phyloP scores from a whole-genome alignment of 208 protist species.

The Phytomonas sp. region DNA sequence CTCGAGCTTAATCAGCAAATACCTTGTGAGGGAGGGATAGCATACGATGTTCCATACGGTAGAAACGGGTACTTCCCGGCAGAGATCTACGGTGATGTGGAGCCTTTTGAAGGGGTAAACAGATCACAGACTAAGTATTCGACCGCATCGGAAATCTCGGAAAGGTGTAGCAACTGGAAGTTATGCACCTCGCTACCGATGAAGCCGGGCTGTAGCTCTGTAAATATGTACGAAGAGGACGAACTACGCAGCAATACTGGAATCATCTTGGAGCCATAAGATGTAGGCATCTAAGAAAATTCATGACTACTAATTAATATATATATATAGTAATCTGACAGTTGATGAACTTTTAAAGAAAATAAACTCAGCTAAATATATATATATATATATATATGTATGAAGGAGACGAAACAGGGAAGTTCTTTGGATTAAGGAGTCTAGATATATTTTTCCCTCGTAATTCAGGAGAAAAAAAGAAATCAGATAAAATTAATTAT shows the following conservation, averaged over 20 bases:
- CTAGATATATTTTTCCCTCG: no score
- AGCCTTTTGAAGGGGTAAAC: no score
- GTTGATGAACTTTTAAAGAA: no score
- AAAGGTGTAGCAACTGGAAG: no score
- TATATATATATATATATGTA: no score
- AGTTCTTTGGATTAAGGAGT: no score
- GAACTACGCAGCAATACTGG: conserved; percentile 14
- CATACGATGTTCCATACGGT: background rate
- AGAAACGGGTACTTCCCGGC: background rate
- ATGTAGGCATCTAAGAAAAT: background rate
- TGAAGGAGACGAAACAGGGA: no score
- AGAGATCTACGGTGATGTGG: background rate
- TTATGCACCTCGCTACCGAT: background rate
- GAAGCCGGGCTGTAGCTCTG: background rate
- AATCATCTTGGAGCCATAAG: conserved; percentile 27
- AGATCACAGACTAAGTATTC: no score
- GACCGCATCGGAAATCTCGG: no score
- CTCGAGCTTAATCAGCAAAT: background rate
- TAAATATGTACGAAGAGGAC: background rate
- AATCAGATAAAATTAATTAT: no score
- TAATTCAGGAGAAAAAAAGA: no score
- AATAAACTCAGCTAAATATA: no score
- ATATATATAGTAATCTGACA: background rate
- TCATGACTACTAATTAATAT: background rate
- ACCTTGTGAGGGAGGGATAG: background rate